Conservation (phyloP, 2,329 filamentous ascomycete species). For the Rhexocercosporidium sp. region DNA sequence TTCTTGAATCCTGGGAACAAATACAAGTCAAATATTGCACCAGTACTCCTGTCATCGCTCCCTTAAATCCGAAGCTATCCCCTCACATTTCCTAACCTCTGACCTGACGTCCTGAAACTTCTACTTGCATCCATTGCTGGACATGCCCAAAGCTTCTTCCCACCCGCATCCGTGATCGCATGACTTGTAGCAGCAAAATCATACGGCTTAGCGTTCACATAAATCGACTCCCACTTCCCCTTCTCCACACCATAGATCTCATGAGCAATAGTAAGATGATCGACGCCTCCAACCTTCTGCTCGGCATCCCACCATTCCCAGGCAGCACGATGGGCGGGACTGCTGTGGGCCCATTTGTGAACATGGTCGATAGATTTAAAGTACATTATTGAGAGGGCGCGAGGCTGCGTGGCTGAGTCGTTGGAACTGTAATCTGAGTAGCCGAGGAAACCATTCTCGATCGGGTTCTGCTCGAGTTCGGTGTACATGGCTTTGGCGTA, state of each 20-base stretch:
- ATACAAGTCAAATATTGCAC: too few species aligned
- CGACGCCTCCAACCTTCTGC: conserved; percentile 32
- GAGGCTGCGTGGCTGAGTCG: conserved; percentile 47
- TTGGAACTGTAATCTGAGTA: conserved; percentile 48
- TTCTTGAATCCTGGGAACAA: too few species aligned
- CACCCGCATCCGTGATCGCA: conserved; percentile 18
- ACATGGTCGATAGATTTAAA: conserved; percentile 55
- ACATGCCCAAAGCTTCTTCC: conserved; percentile 21
- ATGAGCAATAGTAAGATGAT: conserved; percentile 57
- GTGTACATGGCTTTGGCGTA: conserved; percentile 48
- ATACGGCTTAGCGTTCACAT: conserved; percentile 45
- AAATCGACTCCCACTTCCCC: conserved; percentile 57
- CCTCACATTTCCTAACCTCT: conserved; percentile 4
- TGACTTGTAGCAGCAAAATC: conserved; percentile 27
- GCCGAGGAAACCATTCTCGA: conserved; percentile 54
- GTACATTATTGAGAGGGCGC: conserved; percentile 52
- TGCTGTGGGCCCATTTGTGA: conserved; percentile 55
- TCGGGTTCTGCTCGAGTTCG: conserved; percentile 44
- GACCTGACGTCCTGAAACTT: not conserved
- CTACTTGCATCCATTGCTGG: conserved; percentile 22
- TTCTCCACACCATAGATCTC: conserved; percentile 55
- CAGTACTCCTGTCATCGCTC: too few species aligned
- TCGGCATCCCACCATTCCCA: conserved; percentile 56
- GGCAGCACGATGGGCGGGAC: conserved; percentile 51
- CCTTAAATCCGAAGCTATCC: not conserved